Evolutionary conservation across 2,329 filamentous ascomycete species (phyloP), one percentile per base, ranked within the genome.

Genomic region (Westerdykella sp.): DNA sequence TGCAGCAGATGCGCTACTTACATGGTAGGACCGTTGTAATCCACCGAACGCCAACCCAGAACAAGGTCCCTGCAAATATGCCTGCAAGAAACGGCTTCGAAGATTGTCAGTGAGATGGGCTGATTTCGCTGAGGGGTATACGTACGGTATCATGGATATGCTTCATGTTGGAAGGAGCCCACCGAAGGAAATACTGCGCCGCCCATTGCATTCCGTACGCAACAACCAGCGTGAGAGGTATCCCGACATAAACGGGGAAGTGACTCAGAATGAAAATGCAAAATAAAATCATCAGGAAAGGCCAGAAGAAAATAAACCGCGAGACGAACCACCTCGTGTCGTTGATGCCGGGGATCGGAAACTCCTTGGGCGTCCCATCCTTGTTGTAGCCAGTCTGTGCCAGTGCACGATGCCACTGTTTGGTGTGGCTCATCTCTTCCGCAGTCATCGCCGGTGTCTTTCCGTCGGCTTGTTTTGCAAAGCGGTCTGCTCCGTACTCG

Each of bases 401-500:
- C 28, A 97, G 73, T 5, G 90, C 88, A 53, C 83, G 79, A 53
- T 85, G 83, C 87, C 90, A 97, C 40, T 88, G 82, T 18, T 79
- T 76, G 38, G 79, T 75, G 0, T 89, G 94, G 63, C 93, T 94
- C 75, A 98, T 90, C 66, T 97, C 93, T 54, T 81, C 77, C 1
- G 93, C 91, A 7, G 90, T 94, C 41, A 83, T 78, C 1, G 83
- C 79, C 0, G 93, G 93, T 6, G 89, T 93, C 75, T 98, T 97
- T 49, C 91, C 91, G 37, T 88, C 86, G 42, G 81, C 78, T 22
- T 90, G 96, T 69, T 89, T 85, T 31, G 86, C 88, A 62, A 95
- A 97, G 37, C 93, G 80, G 69, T 98, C 93, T 21, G 90, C 83
- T 37, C 93, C 94, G 65, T 96, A 96, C 71, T 98, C 93, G 54